phyloP scores from a whole-genome alignment of 352 stramenopile genomes.

The Phytophthora litchii region DNA sequence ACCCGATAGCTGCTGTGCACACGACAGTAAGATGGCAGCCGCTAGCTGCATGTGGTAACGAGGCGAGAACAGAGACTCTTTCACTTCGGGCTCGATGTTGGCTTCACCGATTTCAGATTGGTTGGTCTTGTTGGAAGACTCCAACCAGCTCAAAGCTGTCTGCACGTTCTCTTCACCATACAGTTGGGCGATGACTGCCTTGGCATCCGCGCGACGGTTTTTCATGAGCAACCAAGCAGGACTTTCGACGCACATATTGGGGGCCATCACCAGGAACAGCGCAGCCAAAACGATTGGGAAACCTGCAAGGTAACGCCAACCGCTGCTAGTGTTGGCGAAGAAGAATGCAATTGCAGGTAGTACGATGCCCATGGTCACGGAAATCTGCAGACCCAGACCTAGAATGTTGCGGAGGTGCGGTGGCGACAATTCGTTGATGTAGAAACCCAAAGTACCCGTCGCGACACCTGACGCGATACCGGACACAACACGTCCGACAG shows the following conservation, averaged over 20 bases:
- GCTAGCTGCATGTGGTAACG: conserved; percentile 50
- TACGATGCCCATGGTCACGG: conserved; percentile 52
- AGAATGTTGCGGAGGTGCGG: conserved; percentile 27
- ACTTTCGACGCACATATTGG: conserved; percentile 49
- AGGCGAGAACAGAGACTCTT: conserved; percentile 40
- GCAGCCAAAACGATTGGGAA: conserved; percentile 51
- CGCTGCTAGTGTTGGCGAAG: conserved; percentile 52
- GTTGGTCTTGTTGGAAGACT: conserved; percentile 23
- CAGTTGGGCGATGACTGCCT: conserved; percentile 31
- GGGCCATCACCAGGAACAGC: conserved; percentile 46
- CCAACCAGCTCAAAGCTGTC: conserved; percentile 33
- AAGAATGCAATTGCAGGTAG: conserved; percentile 59
- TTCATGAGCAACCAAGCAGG: conserved; percentile 35
- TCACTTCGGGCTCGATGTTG: conserved; percentile 25
- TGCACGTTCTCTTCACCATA: conserved; percentile 43
- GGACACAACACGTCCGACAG: conserved; percentile 26
- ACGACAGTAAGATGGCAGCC: conserved; percentile 43
- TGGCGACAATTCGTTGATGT: conserved; percentile 55
- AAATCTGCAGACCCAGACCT: conserved; percentile 46
- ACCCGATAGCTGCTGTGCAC: conserved; percentile 56
- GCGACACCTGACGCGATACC: conserved; percentile 35
- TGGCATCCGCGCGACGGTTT: conserved; percentile 30
- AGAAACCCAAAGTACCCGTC: conserved; percentile 32
- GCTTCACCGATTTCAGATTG: conserved; percentile 24
- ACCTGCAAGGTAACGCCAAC: conserved; percentile 39